phyloP scores from a whole-genome alignment of 2,329 filamentous ascomycete genomes.

The Colletotrichum musae region DNA sequence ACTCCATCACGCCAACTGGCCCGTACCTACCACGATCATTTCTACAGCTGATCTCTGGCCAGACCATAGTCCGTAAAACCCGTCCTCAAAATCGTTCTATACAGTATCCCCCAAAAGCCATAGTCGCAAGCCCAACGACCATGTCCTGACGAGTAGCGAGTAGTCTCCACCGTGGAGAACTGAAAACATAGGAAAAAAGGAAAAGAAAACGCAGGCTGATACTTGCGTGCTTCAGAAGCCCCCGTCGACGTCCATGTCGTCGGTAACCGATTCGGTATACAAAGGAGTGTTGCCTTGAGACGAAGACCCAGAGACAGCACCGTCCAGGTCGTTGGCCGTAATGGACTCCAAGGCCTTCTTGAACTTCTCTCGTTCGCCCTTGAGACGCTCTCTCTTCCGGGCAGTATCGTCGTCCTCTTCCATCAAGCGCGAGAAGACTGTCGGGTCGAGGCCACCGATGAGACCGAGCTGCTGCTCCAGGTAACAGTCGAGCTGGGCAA shows the following conservation, averaged over 20 bases:
- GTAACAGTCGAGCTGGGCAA: conserved; percentile 56
- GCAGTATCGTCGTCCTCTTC: conserved; percentile 63
- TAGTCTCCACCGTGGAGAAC: background rate
- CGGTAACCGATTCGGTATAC: conserved; percentile 27
- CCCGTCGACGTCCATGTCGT: conserved; percentile 34
- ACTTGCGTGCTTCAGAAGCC: background rate
- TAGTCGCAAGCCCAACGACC: too few relatives aligned
- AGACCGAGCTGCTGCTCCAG: conserved; percentile 62
- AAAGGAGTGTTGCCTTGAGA: conserved; percentile 21
- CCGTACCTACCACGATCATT: background rate
- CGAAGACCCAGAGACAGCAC: conserved; percentile 37
- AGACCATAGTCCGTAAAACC: background rate
- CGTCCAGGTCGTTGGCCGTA: conserved; percentile 60
- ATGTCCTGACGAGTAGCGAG: too few relatives aligned
- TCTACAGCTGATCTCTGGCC: conserved; percentile 1
- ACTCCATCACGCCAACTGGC: conserved; percentile 20
- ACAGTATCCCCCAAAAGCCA: too few relatives aligned
- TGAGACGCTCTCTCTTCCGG: conserved; percentile 56
- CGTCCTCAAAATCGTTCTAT: too few relatives aligned
- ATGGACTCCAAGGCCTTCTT: conserved; percentile 63
- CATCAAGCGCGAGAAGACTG: conserved; percentile 61
- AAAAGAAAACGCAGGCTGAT: background rate
- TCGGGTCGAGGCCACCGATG: conserved; percentile 46
- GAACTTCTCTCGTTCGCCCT: conserved; percentile 62
- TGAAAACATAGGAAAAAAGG: background rate